Evolutionary conservation across 495 filamentous ascomycete species (phyloP), one percentile per base, ranked within the genome.

Genomic region (Usnea hakonensis): DNA sequence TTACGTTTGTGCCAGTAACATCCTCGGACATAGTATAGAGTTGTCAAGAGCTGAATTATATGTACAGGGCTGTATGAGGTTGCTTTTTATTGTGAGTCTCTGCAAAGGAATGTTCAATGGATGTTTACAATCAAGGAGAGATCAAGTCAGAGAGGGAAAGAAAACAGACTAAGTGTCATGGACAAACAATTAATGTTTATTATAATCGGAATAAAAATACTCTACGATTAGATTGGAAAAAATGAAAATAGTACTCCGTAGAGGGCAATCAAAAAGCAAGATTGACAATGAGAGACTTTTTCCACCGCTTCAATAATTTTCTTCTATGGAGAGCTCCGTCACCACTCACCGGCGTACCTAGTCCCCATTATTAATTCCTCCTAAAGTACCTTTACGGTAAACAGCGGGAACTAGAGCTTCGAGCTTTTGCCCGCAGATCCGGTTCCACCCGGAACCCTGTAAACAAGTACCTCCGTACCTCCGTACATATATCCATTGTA

Each of bases 1-100:
- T 57, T 43, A 53, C 26, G 8, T 19, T 48, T 62, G 60, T 32
- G 32, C 57, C 60, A 62, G 43, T 62, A 50, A 9, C 26, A 9
- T 23, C 28, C 30, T 62, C 40, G 28, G 54, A 46, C 60, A 62
- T 62, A 62, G n/a, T 62, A 62, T 0, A 32, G 17, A 26, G 37
- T 10, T 57, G 13, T 55, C n/a, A 33, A 32, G 17, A 28, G 26
- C 7, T 35, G 60, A 35, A 50, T 37, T 16, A 54, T 40, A 41
- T 61, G 37, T 61, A 61, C 50, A 61, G 17, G 19, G 4, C 5
- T 5, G 26, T 30, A 35, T 23, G 10, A 40, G 36, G 48, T 28
- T 36, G 17, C 23, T 9, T 48, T 40, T 21, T 41, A 7, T 43
- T 43, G 1, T 5, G 37, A 10, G n/a, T n/a, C n/a, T n/a, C 32